Conservation (phyloP, 129 eudicot species). For the Sambucus nigra region DNA sequence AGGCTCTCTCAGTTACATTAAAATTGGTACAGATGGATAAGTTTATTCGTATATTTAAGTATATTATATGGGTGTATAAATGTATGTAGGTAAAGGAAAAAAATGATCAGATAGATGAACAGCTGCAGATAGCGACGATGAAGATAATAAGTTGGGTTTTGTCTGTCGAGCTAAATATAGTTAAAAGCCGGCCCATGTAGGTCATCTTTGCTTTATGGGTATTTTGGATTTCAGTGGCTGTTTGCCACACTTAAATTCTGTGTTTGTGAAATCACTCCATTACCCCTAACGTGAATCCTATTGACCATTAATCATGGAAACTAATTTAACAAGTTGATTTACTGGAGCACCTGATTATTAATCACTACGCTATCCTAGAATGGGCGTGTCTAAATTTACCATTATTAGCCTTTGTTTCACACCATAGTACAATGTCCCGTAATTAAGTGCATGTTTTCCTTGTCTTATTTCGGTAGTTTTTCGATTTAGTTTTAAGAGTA, state of each 20-base stretch:
- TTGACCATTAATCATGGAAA: conserved; percentile 9
- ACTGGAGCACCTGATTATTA: too few species aligned
- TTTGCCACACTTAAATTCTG: conserved; percentile 6
- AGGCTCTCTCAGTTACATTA: background rate
- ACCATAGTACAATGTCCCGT: too few species aligned
- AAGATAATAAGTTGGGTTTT: conserved; percentile 61
- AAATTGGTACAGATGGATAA: background rate
- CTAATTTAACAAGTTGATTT: too few species aligned
- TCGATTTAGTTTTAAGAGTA: too few species aligned
- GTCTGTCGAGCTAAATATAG: conserved; percentile 78
- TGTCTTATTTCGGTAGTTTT: too few species aligned
- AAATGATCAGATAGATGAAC: conserved; percentile 3
- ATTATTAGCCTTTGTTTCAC: too few species aligned
- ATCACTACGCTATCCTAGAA: too few species aligned
- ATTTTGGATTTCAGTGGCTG: conserved; percentile 39
- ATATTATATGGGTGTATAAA: background rate
- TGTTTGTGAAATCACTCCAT: conserved; percentile 11
- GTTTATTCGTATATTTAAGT: background rate
- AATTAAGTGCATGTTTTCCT: too few species aligned
- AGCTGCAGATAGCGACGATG: conserved; percentile 43
- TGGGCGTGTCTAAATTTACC: too few species aligned
- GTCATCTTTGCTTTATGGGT: conserved; percentile 36
- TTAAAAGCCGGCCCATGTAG: conserved; percentile 78
- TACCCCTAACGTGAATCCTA: conserved; percentile 31
- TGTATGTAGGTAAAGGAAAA: conserved; percentile 1